Evolutionary conservation across 129 eudicot genomes (phyloP), one percentile per base, ranked within the genome.

Genomic region (Scalesia atractyloides): DNA sequence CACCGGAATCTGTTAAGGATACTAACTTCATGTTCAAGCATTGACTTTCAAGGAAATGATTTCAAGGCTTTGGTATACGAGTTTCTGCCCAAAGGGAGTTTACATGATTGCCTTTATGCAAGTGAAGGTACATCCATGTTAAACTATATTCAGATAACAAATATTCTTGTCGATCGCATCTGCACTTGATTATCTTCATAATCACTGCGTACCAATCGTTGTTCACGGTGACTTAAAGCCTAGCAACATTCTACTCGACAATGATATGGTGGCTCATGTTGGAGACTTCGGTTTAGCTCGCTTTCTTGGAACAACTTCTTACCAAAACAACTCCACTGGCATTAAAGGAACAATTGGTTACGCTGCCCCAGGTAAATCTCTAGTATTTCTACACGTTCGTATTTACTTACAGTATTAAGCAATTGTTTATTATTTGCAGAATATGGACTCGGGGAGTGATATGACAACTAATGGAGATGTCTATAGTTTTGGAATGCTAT

Each of bases 1-100:
- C 81, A 74, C 22, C 73, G 71, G 2, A 79, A 83, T 67, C 58
- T 83, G 16, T 68, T 74, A 15, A 79, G 53, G 62, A 58, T 83
- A 7, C 36, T 82, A 68, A 69, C 74, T 61, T 24, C 64, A 12
- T 77, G 82, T 70, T 73, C 77, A 7, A 58, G 82, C 33, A 41
- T 47, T 36, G 83, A 69, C 19, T 24, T 9, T 46, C 50, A 69
- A 41, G 46, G 46, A 13, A 50, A 50, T 50, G 53, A 43, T 66
- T 66, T 66, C 5, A 66, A 66, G 44, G 70, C 54, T 43, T 66
- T 66, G 53, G 70, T 66, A 11, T 66, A 66, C 37, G 70, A 66
- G 54, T 66, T 66, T 52, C 43, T 66, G 54, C 54, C 70, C 18
- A 18, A 44, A 1, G 70, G 70, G n/a, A 66, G 70, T 66, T 66